Conservation (phyloP, 805 yeast genomes). For the Candida maesae region DNA sequence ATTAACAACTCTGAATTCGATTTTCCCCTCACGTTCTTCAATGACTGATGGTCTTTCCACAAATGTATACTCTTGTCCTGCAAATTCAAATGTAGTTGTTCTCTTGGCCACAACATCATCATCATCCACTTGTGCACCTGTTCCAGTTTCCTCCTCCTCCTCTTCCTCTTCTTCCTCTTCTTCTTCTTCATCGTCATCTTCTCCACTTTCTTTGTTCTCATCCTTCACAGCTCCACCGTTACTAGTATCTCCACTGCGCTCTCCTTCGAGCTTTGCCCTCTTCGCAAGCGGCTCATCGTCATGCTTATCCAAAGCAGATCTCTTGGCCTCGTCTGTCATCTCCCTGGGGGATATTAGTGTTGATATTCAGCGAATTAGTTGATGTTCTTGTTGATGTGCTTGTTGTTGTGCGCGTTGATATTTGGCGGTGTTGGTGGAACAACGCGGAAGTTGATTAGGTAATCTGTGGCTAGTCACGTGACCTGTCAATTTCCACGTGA, state of each 20-base stretch:
- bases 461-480: too few species aligned
- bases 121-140: conserved; percentile 26
- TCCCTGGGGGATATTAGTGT: conserved; percentile 6
- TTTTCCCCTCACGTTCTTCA: conserved; percentile 89
- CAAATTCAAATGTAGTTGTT: conserved; percentile 43
- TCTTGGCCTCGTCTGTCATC: conserved; percentile 18
- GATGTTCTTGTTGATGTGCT: too few species aligned
- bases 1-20: conserved; percentile 94
- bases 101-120: conserved; percentile 34
- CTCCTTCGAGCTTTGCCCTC: conserved; percentile 23
- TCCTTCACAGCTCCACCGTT: conserved; percentile 19
- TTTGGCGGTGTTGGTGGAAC: too few species aligned
- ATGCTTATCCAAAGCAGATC: conserved; percentile 16
- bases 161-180: conserved; percentile 27
- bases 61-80: conserved; percentile 76
- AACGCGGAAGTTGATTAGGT: too few species aligned
- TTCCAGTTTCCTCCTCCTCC: conserved; percentile 24
- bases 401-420: too few species aligned
- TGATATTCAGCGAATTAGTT: not conserved
- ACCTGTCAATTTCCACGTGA: too few species aligned
- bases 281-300: conserved; percentile 30
- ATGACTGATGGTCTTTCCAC: conserved; percentile 92
- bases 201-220: conserved; percentile 24
- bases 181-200: conserved; percentile 20
- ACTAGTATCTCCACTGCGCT: conserved; percentile 19